Evolutionary conservation across 2,329 filamentous ascomycete genomes (phyloP).

Genomic region (Arthroderma sp.): DNA sequence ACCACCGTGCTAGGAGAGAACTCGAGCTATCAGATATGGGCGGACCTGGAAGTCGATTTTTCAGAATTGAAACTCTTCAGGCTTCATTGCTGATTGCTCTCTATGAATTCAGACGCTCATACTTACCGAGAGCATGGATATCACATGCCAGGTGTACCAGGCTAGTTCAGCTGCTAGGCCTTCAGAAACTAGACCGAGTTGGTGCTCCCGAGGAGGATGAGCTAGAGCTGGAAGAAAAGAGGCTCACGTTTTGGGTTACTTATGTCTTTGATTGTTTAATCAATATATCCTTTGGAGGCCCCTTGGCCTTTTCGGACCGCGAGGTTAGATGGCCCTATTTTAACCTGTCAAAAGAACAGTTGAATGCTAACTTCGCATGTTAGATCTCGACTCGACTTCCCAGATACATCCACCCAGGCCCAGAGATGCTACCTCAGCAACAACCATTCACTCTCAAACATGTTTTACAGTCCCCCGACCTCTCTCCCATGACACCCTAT

Average conservation of each 20-base stretch:
- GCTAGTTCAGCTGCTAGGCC: constrained; percentile 2
- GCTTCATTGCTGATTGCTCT: constrained; percentile 4
- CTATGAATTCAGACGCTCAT: constrained; percentile 3
- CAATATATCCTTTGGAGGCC: constrained; percentile 6
- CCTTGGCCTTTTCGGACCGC: constrained; percentile 1
- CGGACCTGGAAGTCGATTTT: constrained; percentile 1
- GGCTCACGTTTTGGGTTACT: constrained; percentile 6
- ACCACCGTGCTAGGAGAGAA: constrained; percentile 5
- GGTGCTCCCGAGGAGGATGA: neutral
- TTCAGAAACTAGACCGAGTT: constrained; percentile 1
- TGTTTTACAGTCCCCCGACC: constrained; percentile 1
- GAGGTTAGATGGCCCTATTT: neutral
- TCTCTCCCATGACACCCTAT: constrained; percentile 1
- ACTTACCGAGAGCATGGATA: constrained; percentile 3
- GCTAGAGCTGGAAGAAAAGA: constrained; percentile 4
- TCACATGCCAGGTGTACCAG: constrained; percentile 5
- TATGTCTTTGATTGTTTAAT: constrained; percentile 6
- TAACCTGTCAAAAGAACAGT: neutral
- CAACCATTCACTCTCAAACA: neutral
- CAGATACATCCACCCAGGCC: neutral
- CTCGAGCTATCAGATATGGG: constrained; percentile 8
- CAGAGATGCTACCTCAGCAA: neutral
- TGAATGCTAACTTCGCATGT: neutral
- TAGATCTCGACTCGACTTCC: constrained; percentile 4
- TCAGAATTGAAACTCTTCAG: constrained; percentile 6